phyloP scores from a whole-genome alignment of 768 basidiomycete genomes.

The Pisolithus orientalis region DNA sequence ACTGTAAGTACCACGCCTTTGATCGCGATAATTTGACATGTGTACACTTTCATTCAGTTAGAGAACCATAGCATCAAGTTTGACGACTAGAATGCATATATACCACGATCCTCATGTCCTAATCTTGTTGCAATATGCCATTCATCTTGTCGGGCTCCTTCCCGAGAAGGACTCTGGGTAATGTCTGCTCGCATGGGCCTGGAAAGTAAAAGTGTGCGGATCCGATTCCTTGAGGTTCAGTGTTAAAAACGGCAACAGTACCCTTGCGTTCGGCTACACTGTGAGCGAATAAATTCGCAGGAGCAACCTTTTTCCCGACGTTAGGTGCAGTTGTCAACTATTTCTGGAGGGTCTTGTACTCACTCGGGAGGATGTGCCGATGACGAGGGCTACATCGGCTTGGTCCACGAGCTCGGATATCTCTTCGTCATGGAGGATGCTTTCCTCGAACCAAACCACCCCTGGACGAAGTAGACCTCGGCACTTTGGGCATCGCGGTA shows the following conservation, averaged over 20 bases:
- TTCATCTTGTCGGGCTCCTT: neutral
- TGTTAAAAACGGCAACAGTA: constrained; percentile 37
- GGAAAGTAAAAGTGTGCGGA: constrained; percentile 12
- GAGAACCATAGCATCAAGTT: constrained; percentile 88
- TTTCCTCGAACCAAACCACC: constrained; percentile 57
- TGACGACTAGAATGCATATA: constrained; percentile 28
- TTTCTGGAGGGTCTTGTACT: constrained; percentile 1
- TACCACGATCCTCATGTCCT: neutral
- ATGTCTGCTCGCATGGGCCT: constrained; percentile 22
- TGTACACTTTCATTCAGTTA: constrained; percentile 41
- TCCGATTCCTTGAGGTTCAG: constrained; percentile 8
- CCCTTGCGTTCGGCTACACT: constrained; percentile 32
- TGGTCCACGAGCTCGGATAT: constrained; percentile 36
- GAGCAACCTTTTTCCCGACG: constrained; percentile 31
- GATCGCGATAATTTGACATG: neutral
- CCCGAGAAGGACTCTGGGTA: neutral
- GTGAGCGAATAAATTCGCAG: constrained; percentile 35
- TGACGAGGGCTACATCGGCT: constrained; percentile 48
- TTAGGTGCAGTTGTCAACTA: neutral
- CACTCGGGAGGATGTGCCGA: constrained; percentile 51
- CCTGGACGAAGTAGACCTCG: constrained; percentile 41
- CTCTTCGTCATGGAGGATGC: constrained; percentile 29
- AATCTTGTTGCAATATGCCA: neutral
- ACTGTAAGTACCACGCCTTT: constrained; percentile 48
- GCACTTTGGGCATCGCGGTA: constrained; percentile 43